Evolutionary conservation across 306 rosid species (phyloP), one percentile per base, ranked within the genome.

Genomic region (Amphicarpaea edgeworthii): DNA sequence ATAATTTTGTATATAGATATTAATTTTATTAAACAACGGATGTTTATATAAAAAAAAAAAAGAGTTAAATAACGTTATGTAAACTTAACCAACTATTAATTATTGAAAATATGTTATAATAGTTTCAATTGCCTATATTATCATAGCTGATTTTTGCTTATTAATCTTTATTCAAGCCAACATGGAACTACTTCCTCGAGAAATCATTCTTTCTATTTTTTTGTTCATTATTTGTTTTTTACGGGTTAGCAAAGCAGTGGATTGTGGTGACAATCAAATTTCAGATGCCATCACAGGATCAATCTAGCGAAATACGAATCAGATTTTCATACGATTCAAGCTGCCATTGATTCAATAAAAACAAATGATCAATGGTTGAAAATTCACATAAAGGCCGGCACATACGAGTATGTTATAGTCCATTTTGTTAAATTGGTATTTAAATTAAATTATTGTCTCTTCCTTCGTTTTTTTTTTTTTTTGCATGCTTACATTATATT

Each of bases 321-420:
- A 42, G 4, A 30, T 26, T 88, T 88, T 70, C 37, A 1, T 3
- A 72, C 83, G 7, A 19, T 88, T 7, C 89, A 88, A 76, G 79
- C 77, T 21, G 92, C 89, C 40, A 81, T 88, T 66, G 83, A 88
- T 63, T 83, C 82, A 6, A 41, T 88, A 23, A 53, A 69, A 1
- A 3, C 8, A 3, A 20, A 64, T 4, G 11, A 10, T 4, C 12
- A 8, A 40, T 88, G 92, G 88, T 73, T 85, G n/a, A 74, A 76
- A 23, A 12, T 88, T 50, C 76, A 71, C 43, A 83, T 85, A 7
- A 61, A 24, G 26, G 58, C 70, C 2, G 91, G 76, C 66, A 68
- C 19, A 51, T 84, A 84, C 66, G 42, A 4, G 32, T 54, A 53
- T 0, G 87, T 80, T 68, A 38, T 66, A 30, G 6, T 60, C 16